Evolutionary conservation across 2,329 filamentous ascomycete genomes (phyloP), one percentile per base, ranked within the genome.

Genomic region (Magnaporthiopsis incrustans): DNA sequence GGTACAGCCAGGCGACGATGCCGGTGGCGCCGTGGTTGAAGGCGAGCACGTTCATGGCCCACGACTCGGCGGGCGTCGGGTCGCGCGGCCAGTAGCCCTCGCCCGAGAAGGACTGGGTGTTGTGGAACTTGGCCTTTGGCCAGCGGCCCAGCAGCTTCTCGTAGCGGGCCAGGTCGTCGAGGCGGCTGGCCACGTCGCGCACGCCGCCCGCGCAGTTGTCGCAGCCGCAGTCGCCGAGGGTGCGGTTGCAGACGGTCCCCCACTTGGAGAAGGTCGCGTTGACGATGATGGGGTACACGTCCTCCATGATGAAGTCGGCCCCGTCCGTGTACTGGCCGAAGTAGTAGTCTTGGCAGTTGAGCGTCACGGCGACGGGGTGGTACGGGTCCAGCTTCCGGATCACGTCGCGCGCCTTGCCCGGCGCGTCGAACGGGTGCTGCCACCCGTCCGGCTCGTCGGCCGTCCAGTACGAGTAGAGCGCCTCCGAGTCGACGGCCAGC

Each of bases 271-370:
- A 84, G 3, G 77, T 81, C 5, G 78, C 73, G 73, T 86, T 85
- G 67, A 82, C 81, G 35, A 79, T 82, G 66, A 88, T 78, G 0
- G 85, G 85, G 70, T 88, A 88, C 0, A 80, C 79, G 68, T 88
- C 85, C 35, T 79, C 78, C 76, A 87, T 82, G 66, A 88, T 73
- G 67, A 87, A 81, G 70, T 88, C 85, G 4, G 82, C 80, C 25
- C 81, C 82, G 2, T 74, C 70, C 0, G 79, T 75, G 74, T 88
- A 88, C 15, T 80, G 73, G 2, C 73, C 72, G 70, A 85, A 88
- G 73, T 86, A 81, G 73, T 85, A 87, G 73, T 88, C 81, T 64
- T 80, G 78, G 76, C 85, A 88, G 73, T 87, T 88, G 59, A 88
- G 78, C 1, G 81, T 81, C 4, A 87, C 75, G 1, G 81, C 81